A percentile compares a stretch with the other conserved stretches of the same genome.
Conservation (phyloP, 192 early-diverging fungal genomes). For the Coemansia sp. region DNA sequence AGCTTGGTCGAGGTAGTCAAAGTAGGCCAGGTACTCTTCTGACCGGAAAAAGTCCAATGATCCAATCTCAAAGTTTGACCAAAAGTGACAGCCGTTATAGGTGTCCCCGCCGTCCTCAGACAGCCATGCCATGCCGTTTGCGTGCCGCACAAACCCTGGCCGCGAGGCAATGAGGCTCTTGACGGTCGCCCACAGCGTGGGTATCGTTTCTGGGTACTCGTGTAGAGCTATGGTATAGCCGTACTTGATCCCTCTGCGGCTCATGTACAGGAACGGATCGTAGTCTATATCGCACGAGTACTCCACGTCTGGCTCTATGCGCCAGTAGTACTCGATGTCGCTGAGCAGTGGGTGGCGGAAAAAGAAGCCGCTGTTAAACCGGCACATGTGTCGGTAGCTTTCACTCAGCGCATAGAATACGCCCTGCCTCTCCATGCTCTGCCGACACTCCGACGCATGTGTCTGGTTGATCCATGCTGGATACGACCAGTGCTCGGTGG, state of each 20-base stretch:
- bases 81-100: slow-evolving; percentile 75
- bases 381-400: slow-evolving; percentile 76
- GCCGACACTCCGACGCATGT: slow-evolving; percentile 51
- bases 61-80: slow-evolving; percentile 78
- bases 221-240: slow-evolving; percentile 65
- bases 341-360: slow-evolving; percentile 60
- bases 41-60: slow-evolving; percentile 57
- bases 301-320: slow-evolving; percentile 70
- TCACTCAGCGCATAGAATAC: slow-evolving; percentile 66
- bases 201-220: slow-evolving; percentile 61
- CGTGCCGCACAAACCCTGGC: slow-evolving; percentile 46
- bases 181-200: slow-evolving; percentile 65
- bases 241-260: slow-evolving; percentile 65
- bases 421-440: slow-evolving; percentile 55
- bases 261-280: slow-evolving; percentile 71
- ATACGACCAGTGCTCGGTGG: slow-evolving; percentile 76
- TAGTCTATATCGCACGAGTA: slow-evolving; percentile 73
- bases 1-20: slow-evolving; percentile 59
- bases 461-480: slow-evolving; percentile 76
- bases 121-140: slow-evolving; percentile 55
- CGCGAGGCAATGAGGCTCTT: slow-evolving; percentile 36
- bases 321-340: slow-evolving; percentile 70
- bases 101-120: slow-evolving; percentile 53
- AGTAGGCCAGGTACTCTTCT: slow-evolving; percentile 57
- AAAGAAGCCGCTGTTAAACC: slow-evolving; percentile 64